A percentile compares a stretch with the other conserved stretches of the same genome.
Conservation (phyloP, 257 asterid species). For the Henckelia pumila region DNA sequence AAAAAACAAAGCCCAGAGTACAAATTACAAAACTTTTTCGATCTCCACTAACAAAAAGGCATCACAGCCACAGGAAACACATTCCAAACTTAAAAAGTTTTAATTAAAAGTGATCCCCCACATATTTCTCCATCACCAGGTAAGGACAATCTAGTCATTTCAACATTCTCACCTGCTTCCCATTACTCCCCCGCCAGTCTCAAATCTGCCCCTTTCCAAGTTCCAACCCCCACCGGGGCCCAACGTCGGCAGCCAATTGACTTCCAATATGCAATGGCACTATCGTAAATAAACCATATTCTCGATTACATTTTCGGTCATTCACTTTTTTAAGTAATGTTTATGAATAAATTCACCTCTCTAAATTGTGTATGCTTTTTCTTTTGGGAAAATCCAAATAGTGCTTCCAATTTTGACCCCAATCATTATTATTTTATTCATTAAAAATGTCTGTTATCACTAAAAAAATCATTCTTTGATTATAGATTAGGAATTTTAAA, state of each 20-base stretch:
- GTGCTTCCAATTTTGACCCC: background rate
- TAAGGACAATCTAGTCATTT: conserved; percentile 38
- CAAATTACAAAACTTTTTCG: too few species aligned
- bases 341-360: background rate
- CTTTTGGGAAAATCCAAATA: too few species aligned
- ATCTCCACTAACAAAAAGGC: conserved; percentile 10
- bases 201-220: conserved; percentile 25
- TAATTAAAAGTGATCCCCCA: background rate
- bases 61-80: background rate
- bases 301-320: conserved; percentile 24
- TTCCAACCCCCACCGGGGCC: conserved; percentile 23
- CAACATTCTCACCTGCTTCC: conserved; percentile 23
- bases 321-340: background rate
- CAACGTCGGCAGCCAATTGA: conserved; percentile 27
- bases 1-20: too few species aligned
- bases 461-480: too few species aligned
- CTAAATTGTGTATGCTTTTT: too few species aligned
- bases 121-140: conserved; percentile 27
- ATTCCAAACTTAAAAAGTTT: conserved; percentile 21
- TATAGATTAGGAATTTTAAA: too few species aligned
- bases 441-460: too few species aligned
- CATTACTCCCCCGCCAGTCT: conserved; percentile 23
- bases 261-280: conserved; percentile 19
- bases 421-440: too few species aligned
- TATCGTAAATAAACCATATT: background rate